A percentile compares a stretch with the other conserved stretches of the same genome.
phyloP scores from a whole-genome alignment of 2,329 filamentous ascomycete genomes.

The Alternaria angustiovoidea region DNA sequence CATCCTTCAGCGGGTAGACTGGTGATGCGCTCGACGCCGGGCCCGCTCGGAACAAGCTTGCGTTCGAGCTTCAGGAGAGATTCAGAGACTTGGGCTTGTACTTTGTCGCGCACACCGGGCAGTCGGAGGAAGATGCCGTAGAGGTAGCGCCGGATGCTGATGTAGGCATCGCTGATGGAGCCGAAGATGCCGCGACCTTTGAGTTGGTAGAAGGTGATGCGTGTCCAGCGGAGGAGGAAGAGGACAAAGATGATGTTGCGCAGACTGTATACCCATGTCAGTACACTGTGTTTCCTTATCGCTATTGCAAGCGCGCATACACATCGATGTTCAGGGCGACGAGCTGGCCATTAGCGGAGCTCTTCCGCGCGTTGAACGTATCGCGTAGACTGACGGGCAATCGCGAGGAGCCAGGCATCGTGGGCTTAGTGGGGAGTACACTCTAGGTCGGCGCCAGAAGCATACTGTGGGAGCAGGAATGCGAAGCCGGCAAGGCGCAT shows the following conservation, averaged over 20 bases:
- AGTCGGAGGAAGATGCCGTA: constrained; percentile 88
- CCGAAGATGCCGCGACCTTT: constrained; percentile 89
- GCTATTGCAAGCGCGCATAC: constrained; percentile 57
- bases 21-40: constrained; percentile 75
- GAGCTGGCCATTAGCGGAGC: constrained; percentile 62
- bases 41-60: constrained; percentile 80
- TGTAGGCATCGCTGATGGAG: constrained; percentile 77
- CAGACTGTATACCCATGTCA: constrained; percentile 55
- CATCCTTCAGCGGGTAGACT: constrained; percentile 84
- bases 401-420: constrained; percentile 67
- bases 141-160: constrained; percentile 72
- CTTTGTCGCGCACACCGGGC: constrained; percentile 85
- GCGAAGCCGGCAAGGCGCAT: background rate
- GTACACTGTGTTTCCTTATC: background rate
- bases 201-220: constrained; percentile 81
- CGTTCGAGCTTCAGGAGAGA: constrained; percentile 80
- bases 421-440: constrained; percentile 1
- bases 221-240: constrained; percentile 84
- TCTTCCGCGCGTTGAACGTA: constrained; percentile 68
- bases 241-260: constrained; percentile 89
- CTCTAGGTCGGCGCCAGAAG: background rate
- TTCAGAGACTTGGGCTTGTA: constrained; percentile 83
- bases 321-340: constrained; percentile 71
- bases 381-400: constrained; percentile 76
- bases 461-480: background rate